phyloP scores from a whole-genome alignment of 2,329 filamentous ascomycete genomes.

The Botrytis galanthina region DNA sequence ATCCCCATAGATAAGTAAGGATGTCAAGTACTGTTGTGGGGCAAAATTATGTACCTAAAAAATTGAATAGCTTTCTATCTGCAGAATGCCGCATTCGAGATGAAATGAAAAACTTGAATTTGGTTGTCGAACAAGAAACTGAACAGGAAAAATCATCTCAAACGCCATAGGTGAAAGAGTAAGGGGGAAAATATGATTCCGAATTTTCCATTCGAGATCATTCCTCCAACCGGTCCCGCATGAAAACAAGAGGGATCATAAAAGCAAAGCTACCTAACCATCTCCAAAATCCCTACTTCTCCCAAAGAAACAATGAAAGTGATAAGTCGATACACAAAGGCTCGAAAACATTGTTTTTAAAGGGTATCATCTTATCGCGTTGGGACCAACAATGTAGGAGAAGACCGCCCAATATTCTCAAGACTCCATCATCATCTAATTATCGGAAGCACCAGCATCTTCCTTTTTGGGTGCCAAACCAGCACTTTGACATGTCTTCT shows the following conservation, averaged over 20 bases:
- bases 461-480: conserved; percentile 52
- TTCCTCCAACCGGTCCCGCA: conserved; percentile 3
- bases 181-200: not conserved
- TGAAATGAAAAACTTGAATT: not conserved
- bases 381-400: conserved; percentile 29
- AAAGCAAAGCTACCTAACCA: conserved; percentile 17
- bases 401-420: conserved; percentile 32
- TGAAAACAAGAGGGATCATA: not conserved
- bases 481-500: conserved; percentile 62
- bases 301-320: conserved; percentile 19
- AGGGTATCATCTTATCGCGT: conserved; percentile 36
- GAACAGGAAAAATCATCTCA: not conserved
- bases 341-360: conserved; percentile 31
- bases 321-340: conserved; percentile 36
- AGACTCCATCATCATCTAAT: conserved; percentile 33
- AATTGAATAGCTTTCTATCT: not conserved
- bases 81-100: not conserved
- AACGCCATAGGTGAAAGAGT: not conserved
- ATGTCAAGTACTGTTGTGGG: not conserved
- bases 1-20: not conserved
- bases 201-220: conserved; percentile 3
- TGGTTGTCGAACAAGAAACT: not conserved
- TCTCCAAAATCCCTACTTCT: conserved; percentile 14
- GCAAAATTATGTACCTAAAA: conserved; percentile 3
- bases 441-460: conserved; percentile 37